phyloP scores from a whole-genome alignment of 208 protist genomes.

The Lotmaria passim region DNA sequence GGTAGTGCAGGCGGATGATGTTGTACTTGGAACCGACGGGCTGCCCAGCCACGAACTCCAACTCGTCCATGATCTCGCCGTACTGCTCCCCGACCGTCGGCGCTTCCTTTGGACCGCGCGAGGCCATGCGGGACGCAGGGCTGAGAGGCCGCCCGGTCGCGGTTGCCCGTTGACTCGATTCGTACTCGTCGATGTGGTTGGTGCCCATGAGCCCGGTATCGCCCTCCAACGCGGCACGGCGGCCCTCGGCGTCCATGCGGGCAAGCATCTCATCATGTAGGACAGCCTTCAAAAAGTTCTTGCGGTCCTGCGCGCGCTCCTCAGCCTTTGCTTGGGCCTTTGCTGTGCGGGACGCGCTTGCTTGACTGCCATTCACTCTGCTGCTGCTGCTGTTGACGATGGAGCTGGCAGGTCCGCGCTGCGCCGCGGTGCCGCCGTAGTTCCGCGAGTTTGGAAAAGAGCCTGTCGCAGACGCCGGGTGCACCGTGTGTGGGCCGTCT shows the following conservation, averaged over 20 bases:
- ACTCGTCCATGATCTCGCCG: constrained; percentile 72
- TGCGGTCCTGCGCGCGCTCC: constrained; percentile 68
- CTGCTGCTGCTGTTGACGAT: constrained; percentile 29
- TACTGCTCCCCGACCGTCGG: constrained; percentile 71
- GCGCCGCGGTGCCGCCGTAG: constrained; percentile 67
- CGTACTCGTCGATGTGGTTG: constrained; percentile 57
- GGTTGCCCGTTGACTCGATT: constrained; percentile 21
- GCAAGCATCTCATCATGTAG: constrained; percentile 75
- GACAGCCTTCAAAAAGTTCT: constrained; percentile 76
- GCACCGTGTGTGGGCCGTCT: constrained; percentile 48
- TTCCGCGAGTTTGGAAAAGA: constrained; percentile 70
- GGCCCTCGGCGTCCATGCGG: constrained; percentile 60
- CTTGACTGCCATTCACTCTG: not conserved
- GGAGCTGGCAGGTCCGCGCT: constrained; percentile 40
- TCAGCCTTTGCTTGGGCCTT: constrained; percentile 40
- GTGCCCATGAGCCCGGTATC: constrained; percentile 58
- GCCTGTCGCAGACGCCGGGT: constrained; percentile 15
- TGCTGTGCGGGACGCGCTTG: constrained; percentile 14
- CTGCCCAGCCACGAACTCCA: constrained; percentile 62
- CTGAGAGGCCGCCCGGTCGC: constrained; percentile 7
- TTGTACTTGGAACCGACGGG: constrained; percentile 83
- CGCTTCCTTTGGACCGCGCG: constrained; percentile 36
- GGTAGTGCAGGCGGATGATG: constrained; percentile 79
- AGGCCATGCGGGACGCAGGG: constrained; percentile 12
- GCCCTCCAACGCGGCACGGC: constrained; percentile 50